A percentile compares a stretch with the other conserved stretches of the same genome.
These are phyloP conservation scores for Xylaria digitata DNA, from an alignment of 2,329 filamentous ascomycete species.

Conservation along the genomic window DNA sequence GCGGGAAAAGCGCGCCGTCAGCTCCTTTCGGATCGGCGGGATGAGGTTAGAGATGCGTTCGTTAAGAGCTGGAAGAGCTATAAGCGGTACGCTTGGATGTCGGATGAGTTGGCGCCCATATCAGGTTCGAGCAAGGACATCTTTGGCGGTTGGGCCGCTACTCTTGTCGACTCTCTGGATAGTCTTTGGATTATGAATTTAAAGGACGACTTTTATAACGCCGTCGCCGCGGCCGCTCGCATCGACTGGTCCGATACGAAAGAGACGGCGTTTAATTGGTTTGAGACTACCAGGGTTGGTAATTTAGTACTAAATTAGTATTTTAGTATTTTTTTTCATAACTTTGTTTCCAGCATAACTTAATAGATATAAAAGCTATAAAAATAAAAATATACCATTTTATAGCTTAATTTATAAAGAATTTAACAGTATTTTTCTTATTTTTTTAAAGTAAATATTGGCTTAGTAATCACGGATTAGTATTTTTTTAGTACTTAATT, in stretches of 20 bases:
- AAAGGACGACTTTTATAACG: slow-evolving; percentile 60
- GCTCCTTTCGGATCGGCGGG: slow-evolving; percentile 45
- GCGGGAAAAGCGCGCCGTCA: slow-evolving; percentile 23
- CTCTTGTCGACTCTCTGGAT: slow-evolving; percentile 64
- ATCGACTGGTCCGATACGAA: slow-evolving; percentile 60
- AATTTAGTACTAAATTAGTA: too few relatives aligned
- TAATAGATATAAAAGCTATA: too few relatives aligned
- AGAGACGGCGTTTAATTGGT: slow-evolving; percentile 52
- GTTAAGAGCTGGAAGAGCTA: slow-evolving; percentile 57
- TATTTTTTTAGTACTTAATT: too few relatives aligned
- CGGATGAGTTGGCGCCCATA: slow-evolving; percentile 60
- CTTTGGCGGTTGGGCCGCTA: slow-evolving; percentile 63
- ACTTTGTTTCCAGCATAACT: too few relatives aligned
- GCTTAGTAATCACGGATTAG: too few relatives aligned
- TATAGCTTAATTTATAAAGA: too few relatives aligned
- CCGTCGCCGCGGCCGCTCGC: slow-evolving; percentile 55
- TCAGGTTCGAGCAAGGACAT: slow-evolving; percentile 55
- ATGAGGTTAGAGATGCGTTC: slow-evolving; percentile 52
- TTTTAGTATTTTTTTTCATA: too few relatives aligned
- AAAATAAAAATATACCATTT: too few relatives aligned
- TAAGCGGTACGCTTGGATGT: slow-evolving; percentile 59
- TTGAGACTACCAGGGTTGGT: slow-evolving; percentile 60
- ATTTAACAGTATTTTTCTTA: too few relatives aligned
- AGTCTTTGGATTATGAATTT: slow-evolving; percentile 63
- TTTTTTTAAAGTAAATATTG: too few relatives aligned